Evolutionary conservation across 306 rosid genomes (phyloP).

Genomic region (Cucumis melo): DNA sequence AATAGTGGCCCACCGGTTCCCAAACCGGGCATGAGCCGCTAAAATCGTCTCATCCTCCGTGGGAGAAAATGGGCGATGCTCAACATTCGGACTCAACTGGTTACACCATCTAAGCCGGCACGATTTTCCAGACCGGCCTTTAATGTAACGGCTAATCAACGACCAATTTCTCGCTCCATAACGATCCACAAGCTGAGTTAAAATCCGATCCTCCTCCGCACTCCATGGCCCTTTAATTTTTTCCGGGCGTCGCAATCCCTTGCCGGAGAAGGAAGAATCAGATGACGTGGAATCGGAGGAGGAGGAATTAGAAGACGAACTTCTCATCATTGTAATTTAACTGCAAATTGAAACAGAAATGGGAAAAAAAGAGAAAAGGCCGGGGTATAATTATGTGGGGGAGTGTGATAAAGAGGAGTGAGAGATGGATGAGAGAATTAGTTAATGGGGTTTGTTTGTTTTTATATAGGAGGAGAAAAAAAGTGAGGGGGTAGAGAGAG

Average conservation of each 20-base stretch:
- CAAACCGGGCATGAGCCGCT: constrained; percentile 59
- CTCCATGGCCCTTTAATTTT: constrained; percentile 93
- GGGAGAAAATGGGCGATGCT: constrained; percentile 65
- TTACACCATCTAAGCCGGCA: constrained; percentile 92
- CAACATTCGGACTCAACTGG: constrained; percentile 69
- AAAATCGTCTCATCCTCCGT: constrained; percentile 66
- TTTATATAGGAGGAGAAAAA: neutral
- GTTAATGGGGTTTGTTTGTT: neutral
- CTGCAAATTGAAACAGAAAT: neutral
- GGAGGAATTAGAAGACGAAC: constrained; percentile 35
- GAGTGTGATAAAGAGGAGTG: neutral
- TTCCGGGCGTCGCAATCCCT: constrained; percentile 15
- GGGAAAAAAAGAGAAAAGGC: neutral
- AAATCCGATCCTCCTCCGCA: constrained; percentile 68
- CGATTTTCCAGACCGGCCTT: constrained; percentile 83
- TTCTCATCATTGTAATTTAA: constrained; percentile 10
- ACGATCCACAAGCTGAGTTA: constrained; percentile 55
- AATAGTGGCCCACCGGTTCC: constrained; percentile 96
- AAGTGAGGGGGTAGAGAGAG: constrained; percentile 4
- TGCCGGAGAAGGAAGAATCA: constrained; percentile 27
- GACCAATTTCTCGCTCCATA: constrained; percentile 86
- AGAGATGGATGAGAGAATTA: neutral
- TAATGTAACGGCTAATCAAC: constrained; percentile 64
- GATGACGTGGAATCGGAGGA: constrained; percentile 45
- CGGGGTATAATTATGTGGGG: neutral